A percentile compares a stretch with the other conserved stretches of the same genome.
Evolutionary conservation across 2,329 filamentous ascomycete species (phyloP).

Genomic region (Neospermospora avenae): DNA sequence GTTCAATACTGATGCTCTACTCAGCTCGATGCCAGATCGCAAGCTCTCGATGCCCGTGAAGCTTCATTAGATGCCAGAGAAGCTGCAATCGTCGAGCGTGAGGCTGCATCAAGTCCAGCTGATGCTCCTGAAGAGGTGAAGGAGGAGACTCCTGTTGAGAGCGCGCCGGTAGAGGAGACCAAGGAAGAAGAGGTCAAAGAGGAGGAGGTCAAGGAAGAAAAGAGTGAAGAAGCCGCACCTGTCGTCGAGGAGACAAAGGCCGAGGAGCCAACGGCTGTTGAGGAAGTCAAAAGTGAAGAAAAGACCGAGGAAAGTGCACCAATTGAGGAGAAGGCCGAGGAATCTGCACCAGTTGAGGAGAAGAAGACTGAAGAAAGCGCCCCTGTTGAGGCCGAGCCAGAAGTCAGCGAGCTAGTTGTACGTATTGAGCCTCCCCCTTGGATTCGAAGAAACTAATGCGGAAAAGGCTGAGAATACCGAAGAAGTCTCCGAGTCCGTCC

Average conservation of each 20-base stretch:
- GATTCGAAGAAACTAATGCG: background rate
- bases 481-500: background rate
- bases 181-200: background rate
- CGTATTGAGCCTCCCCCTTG: background rate
- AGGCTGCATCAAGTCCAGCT: background rate
- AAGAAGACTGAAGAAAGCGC: background rate
- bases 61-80: constrained; percentile 7
- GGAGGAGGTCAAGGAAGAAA: background rate
- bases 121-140: background rate
- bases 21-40: background rate
- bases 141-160: background rate
- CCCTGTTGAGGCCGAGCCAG: constrained; percentile 2
- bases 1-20: background rate
- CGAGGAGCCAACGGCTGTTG: background rate
- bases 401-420: background rate
- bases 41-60: constrained; percentile 9
- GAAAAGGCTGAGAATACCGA: background rate
- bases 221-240: background rate
- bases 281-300: background rate
- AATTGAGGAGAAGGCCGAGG: background rate
- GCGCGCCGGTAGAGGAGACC: background rate
- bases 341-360: background rate
- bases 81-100: background rate
- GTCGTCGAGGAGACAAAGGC: background rate
- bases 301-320: background rate